phyloP scores from a whole-genome alignment of 768 basidiomycete species.

The Lactifluus volemus region DNA sequence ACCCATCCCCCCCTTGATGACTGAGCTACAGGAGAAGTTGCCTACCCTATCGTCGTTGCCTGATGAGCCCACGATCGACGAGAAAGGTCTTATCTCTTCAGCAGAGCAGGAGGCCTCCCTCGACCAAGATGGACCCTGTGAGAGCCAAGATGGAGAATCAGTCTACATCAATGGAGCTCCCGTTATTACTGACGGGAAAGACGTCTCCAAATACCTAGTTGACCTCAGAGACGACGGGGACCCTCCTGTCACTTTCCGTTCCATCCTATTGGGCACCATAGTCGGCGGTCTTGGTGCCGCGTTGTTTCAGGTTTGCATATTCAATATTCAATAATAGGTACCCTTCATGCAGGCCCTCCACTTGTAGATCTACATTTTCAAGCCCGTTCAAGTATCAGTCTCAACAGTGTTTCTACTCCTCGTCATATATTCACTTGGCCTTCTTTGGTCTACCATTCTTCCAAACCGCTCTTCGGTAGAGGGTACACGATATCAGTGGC shows the following conservation, averaged over 20 bases:
- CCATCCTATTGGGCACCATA: conserved; percentile 45
- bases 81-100: neutral
- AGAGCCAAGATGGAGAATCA: neutral
- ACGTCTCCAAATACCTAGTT: conserved; percentile 47
- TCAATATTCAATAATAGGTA: neutral
- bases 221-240: conserved; percentile 53
- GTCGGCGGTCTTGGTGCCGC: conserved; percentile 53
- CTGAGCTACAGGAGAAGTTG: neutral
- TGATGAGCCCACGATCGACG: neutral
- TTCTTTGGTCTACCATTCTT: conserved; percentile 40
- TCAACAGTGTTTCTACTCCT: conserved; percentile 51
- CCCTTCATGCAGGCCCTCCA: neutral
- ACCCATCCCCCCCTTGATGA: neutral
- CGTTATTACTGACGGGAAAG: conserved; percentile 31
- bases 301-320: conserved; percentile 38
- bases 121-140: neutral
- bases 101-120: neutral
- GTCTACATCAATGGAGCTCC: conserved; percentile 19
- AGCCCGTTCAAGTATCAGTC: conserved; percentile 44
- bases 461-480: conserved; percentile 35
- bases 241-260: conserved; percentile 46
- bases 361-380: conserved; percentile 48
- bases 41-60: neutral
- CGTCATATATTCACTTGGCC: conserved; percentile 43
- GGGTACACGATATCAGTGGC: conserved; percentile 35